Evolutionary conservation across 148 eudicot species (phyloP), one percentile per base, ranked within the genome.

Genomic region (Rhododendron ferrugineum): DNA sequence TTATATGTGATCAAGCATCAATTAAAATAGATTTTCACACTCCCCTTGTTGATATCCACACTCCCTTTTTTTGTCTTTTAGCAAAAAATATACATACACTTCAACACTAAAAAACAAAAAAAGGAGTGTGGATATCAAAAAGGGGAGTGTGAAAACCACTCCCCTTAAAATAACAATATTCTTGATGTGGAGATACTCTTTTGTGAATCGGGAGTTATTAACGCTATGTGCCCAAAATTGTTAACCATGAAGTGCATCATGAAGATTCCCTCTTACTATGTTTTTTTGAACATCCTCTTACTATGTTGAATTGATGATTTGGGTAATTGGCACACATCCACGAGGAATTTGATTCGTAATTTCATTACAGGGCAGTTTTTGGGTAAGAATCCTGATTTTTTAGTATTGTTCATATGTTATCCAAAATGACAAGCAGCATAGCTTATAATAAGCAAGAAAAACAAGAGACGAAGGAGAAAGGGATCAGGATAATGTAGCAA

Each of bases 401-500:
- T 11, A 70, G 75, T 14, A 68, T 4, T 30, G 62, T 68, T 14
- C 6, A 68, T 28, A 28, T 68, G 36, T 28, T 28, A 18, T 11
- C 1, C 36, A 14, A 20, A 36, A 78, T 23, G 44, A n/a, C 42
- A 84, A 76, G 37, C 83, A 81, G 62, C 49, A 49, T 40, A 77
- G 47, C 26, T 4, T 6, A 84, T 20, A 46, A 30, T 23, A 79
- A 37, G 5, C 4, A 28, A 30, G 46, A 64, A 60, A 37, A 0
- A 60, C 26, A 13, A 10, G 58, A 81, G 32, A 10, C 37, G 44
- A 85, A 50, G 42, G 64, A 81, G 58, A 85, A 47, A 84, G 85
- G 74, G 50, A 84, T 26, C 80, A 73, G 16, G 77, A 56, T 16
- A 32, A 82, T 49, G 34, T 54, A 87, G 76, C 47, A 72, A 64